Base-by-base conservation (phyloP, 768 basidiomycete species). In the Russula olivacea region DNA sequence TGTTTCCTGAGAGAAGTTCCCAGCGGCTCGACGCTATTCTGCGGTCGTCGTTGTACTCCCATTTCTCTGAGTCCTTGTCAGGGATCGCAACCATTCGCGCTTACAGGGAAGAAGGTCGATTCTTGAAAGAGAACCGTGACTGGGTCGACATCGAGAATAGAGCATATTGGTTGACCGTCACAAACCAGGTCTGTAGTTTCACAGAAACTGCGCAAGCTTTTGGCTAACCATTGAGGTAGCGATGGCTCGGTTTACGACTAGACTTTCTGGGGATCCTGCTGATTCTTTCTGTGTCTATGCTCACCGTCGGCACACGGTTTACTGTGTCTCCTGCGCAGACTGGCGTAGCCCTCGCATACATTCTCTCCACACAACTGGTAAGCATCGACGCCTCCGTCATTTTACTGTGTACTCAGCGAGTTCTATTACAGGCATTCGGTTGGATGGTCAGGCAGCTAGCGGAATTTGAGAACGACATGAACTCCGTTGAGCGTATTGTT, bases 381-480 rank as follows among this genome's bases (percentile, higher is more conserved):
- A 76, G 70, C 61, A 40, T 51, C 30, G 21, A 15, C 4, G 74
- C 72, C 5, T 43, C 49, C 28, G 48, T 51, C 4, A 57, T 40
- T 4, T 34, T 32, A 3, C 32, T 52, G 3, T 40, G 12, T 15
- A 59, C 36, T 38, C n/a, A 57, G 19, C 21, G 1, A 54, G 43
- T 45, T 55, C 34, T 64, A 40, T 34, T 54, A 23, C 63, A 87
- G 84, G 67, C 79, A 0, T 89, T 91, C 67, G 83, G 83, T 23
- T 91, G 84, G 85, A 80, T 90, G 73, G 82, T 89, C 47, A 83
- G 88, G 10, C 89, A 91, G 73, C 80, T 79, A 43, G 86, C 89
- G 3, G 93, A 95, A 71, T 87, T 94, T 12, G 93, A 96, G 73
- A 96, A 97, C 73, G 83, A 94, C 73, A 93, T 95, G 90, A 93